phyloP scores from a whole-genome alignment of 208 protist genomes.

The Leishmania mexicana region DNA sequence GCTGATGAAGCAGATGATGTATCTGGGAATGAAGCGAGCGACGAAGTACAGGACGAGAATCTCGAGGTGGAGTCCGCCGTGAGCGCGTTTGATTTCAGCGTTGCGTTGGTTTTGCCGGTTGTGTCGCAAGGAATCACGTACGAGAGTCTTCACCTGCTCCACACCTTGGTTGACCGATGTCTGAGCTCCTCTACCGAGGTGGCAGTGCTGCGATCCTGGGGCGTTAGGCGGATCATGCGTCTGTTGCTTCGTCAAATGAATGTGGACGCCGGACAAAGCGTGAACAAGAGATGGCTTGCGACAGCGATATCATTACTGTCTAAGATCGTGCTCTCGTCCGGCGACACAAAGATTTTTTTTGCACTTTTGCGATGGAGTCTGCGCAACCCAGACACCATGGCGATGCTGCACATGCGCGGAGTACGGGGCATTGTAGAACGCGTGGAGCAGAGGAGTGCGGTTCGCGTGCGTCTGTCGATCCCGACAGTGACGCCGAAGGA shows the following conservation, averaged over 20 bases:
- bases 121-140: slow-evolving; percentile 35
- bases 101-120: slow-evolving; percentile 51
- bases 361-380: slow-evolving; percentile 62
- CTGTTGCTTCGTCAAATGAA: slow-evolving; percentile 64
- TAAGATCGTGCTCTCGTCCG: slow-evolving; percentile 68
- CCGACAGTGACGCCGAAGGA: slow-evolving; percentile 38
- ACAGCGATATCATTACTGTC: slow-evolving; percentile 49
- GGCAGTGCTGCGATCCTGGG: slow-evolving; percentile 60
- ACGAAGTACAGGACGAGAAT: slow-evolving; percentile 11
- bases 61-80: slow-evolving; percentile 34
- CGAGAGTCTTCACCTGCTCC: slow-evolving; percentile 52
- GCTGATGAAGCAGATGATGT: slow-evolving; percentile 9
- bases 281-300: slow-evolving; percentile 45
- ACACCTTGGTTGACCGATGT: slow-evolving; percentile 65
- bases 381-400: slow-evolving; percentile 26
- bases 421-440: slow-evolving; percentile 41
- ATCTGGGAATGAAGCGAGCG: slow-evolving; percentile 1
- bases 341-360: slow-evolving; percentile 53
- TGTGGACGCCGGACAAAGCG: slow-evolving; percentile 10
- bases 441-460: slow-evolving; percentile 39
- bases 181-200: slow-evolving; percentile 30
- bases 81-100: slow-evolving; percentile 64
- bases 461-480: slow-evolving; percentile 55
- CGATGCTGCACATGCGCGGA: slow-evolving; percentile 27
- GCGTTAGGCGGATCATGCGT: slow-evolving; percentile 59